These are phyloP conservation scores for Pseudoperonospora humuli DNA, from an alignment of 352 stramenopile species.

Conservation along the genomic window DNA sequence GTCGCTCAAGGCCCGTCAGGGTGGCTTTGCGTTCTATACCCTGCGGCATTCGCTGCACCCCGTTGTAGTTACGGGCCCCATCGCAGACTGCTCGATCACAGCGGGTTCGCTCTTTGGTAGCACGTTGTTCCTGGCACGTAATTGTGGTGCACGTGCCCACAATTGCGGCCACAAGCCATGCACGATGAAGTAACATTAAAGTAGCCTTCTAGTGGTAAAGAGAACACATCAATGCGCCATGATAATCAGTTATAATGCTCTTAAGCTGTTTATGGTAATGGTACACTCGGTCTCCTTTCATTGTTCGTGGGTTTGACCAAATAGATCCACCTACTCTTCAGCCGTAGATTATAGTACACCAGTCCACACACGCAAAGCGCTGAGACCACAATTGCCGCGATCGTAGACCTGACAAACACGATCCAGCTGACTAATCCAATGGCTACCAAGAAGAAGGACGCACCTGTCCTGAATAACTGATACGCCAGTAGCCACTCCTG, in stretches of 20 bases:
- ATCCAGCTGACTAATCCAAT: slow-evolving; percentile 55
- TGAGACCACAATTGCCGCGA: slow-evolving; percentile 39
- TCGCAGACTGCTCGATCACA: slow-evolving; percentile 66
- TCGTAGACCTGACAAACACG: slow-evolving; percentile 41
- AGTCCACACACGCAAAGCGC: slow-evolving; percentile 36
- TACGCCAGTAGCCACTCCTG: slow-evolving; percentile 69
- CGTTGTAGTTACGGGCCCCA: slow-evolving; percentile 74
- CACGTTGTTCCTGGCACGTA: slow-evolving; percentile 62
- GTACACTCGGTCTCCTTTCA: slow-evolving; percentile 14
- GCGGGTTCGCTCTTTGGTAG: slow-evolving; percentile 73
- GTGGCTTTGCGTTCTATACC: slow-evolving; percentile 77
- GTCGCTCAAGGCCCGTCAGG: slow-evolving; percentile 54
- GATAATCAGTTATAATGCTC: neutral
- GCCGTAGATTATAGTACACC: slow-evolving; percentile 57
- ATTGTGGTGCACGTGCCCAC: slow-evolving; percentile 49
- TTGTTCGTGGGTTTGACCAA: slow-evolving; percentile 50
- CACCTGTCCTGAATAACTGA: slow-evolving; percentile 47
- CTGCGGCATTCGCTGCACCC: slow-evolving; percentile 59
- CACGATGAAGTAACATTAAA: slow-evolving; percentile 15
- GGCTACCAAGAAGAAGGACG: slow-evolving; percentile 56
- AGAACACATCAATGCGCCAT: slow-evolving; percentile 17
- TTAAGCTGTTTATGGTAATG: slow-evolving; percentile 19
- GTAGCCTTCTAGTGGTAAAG: slow-evolving; percentile 1
- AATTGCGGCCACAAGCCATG: slow-evolving; percentile 20
- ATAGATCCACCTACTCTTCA: slow-evolving; percentile 67